A percentile compares a stretch with the other conserved stretches of the same genome.
Evolutionary conservation across 2,329 filamentous ascomycete genomes (phyloP).

Genomic region (Boeremia lycopersici): DNA sequence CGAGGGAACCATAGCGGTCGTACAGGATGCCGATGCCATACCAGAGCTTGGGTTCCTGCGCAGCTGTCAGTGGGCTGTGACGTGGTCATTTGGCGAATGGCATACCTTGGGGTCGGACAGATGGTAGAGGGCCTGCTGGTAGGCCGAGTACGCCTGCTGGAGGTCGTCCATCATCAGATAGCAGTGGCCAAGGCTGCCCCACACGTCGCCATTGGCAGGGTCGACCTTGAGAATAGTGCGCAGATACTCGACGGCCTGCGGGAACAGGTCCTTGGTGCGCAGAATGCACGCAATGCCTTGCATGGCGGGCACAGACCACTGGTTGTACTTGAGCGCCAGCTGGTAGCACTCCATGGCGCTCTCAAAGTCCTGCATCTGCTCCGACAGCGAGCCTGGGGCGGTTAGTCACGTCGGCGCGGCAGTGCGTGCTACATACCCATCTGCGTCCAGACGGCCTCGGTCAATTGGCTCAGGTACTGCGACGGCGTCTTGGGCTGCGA

Average conservation of each 20-base stretch:
- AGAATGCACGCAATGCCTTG: conserved; percentile 92
- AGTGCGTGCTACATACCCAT: conserved; percentile 68
- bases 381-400: conserved; percentile 75
- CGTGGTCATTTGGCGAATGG: not conserved
- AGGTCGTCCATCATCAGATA: conserved; percentile 98
- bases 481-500: conserved; percentile 67
- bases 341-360: conserved; percentile 91
- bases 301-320: conserved; percentile 88
- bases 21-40: conserved; percentile 98
- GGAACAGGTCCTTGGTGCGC: conserved; percentile 89
- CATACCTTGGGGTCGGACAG: conserved; percentile 86
- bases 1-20: conserved; percentile 92
- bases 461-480: conserved; percentile 77
- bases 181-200: conserved; percentile 97
- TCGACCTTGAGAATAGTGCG: conserved; percentile 91
- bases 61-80: conserved; percentile 4
- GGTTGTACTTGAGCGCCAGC: conserved; percentile 84
- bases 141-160: conserved; percentile 94
- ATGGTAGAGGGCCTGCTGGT: conserved; percentile 94
- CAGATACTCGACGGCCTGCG: conserved; percentile 91
- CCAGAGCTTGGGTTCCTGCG: conserved; percentile 92
- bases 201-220: conserved; percentile 87
- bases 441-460: conserved; percentile 89
- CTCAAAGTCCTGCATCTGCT: conserved; percentile 85
- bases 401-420: conserved; percentile 26